Evolutionary conservation across 768 basidiomycete genomes (phyloP).

Genomic region (Phanerochaete sordida): DNA sequence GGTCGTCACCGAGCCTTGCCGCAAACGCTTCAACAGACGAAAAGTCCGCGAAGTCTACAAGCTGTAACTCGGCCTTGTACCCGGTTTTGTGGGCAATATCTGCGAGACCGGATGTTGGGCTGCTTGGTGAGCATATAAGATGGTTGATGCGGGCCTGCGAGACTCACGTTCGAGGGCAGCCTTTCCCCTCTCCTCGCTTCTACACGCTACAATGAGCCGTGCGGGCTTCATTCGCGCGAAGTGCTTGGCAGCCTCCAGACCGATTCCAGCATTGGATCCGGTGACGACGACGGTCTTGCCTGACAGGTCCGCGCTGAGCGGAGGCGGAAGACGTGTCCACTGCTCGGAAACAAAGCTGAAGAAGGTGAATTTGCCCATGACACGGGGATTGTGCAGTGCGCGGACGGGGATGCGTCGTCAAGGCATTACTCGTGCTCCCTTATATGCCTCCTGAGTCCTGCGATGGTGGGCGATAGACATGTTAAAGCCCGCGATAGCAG

Average conservation of each 20-base stretch:
- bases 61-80: constrained; percentile 16
- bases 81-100: constrained; percentile 19
- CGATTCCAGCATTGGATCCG: constrained; percentile 50
- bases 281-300: constrained; percentile 49
- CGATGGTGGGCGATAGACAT: too few species aligned
- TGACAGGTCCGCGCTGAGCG: constrained; percentile 34
- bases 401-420: too few species aligned
- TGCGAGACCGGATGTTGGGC: too few species aligned
- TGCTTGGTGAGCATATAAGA: too few species aligned
- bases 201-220: constrained; percentile 37
- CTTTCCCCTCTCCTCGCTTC: constrained; percentile 34
- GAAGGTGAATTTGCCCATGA: constrained; percentile 8
- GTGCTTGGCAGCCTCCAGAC: constrained; percentile 44
- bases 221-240: constrained; percentile 43
- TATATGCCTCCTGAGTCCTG: too few species aligned
- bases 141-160: too few species aligned
- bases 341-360: constrained; percentile 8
- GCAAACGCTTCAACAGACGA: constrained; percentile 24
- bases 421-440: too few species aligned
- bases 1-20: constrained; percentile 14
- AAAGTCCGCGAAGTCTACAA: constrained; percentile 26
- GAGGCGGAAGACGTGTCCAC: constrained; percentile 11
- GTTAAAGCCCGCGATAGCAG: too few species aligned
- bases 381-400: too few species aligned
- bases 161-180: constrained; percentile 33